Base-by-base conservation (phyloP, 495 filamentous ascomycete species). In the Neurospora sp. region DNA sequence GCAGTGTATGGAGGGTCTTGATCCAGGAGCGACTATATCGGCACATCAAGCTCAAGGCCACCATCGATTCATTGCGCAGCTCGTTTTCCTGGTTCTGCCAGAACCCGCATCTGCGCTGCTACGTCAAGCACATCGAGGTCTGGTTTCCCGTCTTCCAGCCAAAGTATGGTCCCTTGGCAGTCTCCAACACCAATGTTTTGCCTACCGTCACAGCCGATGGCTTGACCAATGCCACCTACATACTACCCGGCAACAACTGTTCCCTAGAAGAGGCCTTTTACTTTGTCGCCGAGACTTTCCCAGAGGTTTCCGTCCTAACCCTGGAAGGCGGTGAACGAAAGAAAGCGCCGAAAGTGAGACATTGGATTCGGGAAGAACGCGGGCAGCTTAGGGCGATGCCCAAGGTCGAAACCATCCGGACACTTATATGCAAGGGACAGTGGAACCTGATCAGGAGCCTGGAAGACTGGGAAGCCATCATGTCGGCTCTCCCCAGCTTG, bases 281-380 rank as follows among this genome's bases (percentile, higher is more conserved):
- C 40, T 89, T 89, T 71, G 82, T 91, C 42, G 80, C 85, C 68
- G 79, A 78, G 38, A 82, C 85, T 9, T 90, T 93, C 45, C 84
- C 87, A 1, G 85, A 88, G 70, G 88, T 86, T 2, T 86, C 85
- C 70, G 85, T 91, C 20, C 79, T 93, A 74, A 93, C 90, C n/a
- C 81, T 93, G 37, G 90, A 93, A 80, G 90, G 89, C 3, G 91
- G 90, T n/a, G 89, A 93, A 73, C 86, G 89, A 74, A 91, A 90
- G 77, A 90, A 90, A 75, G 87, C 91, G 14, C 89, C 89, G 1
- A 86, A 87, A 77, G 87, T 92, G 37, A 82, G 82, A 68, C 89
- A 91, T 73, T 90, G 88, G 77, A 75, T 82, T 59, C 78, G 79
- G 35, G 72, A 73, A n/a, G 68, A 72, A 22, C 70, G 42, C 31